Evolutionary conservation across 371 early-diverging fungal genomes (phyloP).

Genomic region (Mucor irregularis): DNA sequence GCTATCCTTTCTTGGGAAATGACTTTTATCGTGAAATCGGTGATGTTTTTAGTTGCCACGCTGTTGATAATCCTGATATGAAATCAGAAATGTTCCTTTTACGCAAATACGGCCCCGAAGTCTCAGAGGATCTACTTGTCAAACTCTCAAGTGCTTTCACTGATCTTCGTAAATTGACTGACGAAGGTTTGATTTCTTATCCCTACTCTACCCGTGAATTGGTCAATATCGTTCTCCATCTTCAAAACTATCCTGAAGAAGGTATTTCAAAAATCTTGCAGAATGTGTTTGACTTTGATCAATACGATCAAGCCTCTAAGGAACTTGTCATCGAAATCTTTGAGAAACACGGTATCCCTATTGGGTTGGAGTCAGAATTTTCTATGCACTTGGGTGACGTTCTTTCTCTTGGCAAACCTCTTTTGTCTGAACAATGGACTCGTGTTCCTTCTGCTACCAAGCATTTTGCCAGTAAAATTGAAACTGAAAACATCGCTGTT

Average conservation of each 20-base stretch:
- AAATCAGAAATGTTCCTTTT: constrained; percentile 76
- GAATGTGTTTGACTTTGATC: constrained; percentile 88
- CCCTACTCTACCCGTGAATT: constrained; percentile 90
- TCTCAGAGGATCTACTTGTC: constrained; percentile 64
- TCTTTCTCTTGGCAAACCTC: constrained; percentile 53
- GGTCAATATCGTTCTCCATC: constrained; percentile 77
- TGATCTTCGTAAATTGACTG: constrained; percentile 73
- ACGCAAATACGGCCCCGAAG: constrained; percentile 73
- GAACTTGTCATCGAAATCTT: constrained; percentile 72
- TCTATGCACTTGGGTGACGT: constrained; percentile 64
- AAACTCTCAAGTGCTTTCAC: constrained; percentile 75
- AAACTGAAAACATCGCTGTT: constrained; percentile 39
- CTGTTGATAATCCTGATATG: constrained; percentile 82
- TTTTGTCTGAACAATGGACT: constrained; percentile 66
- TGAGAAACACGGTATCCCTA: constrained; percentile 79
- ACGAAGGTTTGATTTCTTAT: constrained; percentile 78
- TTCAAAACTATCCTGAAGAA: constrained; percentile 75
- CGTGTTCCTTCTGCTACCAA: constrained; percentile 24
- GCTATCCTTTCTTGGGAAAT: constrained; percentile 76
- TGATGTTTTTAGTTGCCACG: constrained; percentile 76
- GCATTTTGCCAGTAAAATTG: constrained; percentile 10
- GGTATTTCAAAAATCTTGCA: constrained; percentile 73
- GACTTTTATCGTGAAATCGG: constrained; percentile 87
- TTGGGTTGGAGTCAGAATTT: constrained; percentile 74
- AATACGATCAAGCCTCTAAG: constrained; percentile 66